These are phyloP conservation scores for Adansonia digitata DNA, from an alignment of 345 rosid genomes.

Conservation along the genomic window DNA sequence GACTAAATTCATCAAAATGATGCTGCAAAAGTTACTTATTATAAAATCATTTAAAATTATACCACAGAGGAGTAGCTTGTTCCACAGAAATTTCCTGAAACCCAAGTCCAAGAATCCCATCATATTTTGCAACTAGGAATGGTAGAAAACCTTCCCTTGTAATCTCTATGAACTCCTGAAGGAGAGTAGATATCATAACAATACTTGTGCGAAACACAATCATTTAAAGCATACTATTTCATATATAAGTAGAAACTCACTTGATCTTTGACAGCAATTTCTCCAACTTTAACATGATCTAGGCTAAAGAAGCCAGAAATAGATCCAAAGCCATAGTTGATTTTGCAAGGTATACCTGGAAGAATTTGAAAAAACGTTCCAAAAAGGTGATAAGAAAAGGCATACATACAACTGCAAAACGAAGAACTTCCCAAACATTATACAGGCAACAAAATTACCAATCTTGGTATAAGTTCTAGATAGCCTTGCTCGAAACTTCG, in stretches of 20 bases:
- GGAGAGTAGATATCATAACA: not conserved
- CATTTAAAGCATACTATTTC: not conserved
- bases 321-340: constrained; percentile 38
- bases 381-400: not conserved
- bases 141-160: constrained; percentile 40
- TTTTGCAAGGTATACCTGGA: constrained; percentile 46
- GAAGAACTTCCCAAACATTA: not conserved
- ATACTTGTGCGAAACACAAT: constrained; percentile 4
- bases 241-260: constrained; percentile 23
- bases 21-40: not conserved
- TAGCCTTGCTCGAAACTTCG: constrained; percentile 42
- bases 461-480: constrained; percentile 51
- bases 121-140: constrained; percentile 38
- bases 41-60: constrained; percentile 7
- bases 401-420: not conserved
- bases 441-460: constrained; percentile 30
- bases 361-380: not conserved
- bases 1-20: not conserved
- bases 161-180: constrained; percentile 54
- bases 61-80: constrained; percentile 50
- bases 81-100: constrained; percentile 35
- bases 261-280: constrained; percentile 36
- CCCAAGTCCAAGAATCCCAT: constrained; percentile 53
- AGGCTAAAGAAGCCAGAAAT: constrained; percentile 50
- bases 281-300: constrained; percentile 53